Evolutionary conservation across 495 filamentous ascomycete species (phyloP), one percentile per base, ranked within the genome.

Genomic region (Podospora didyma): DNA sequence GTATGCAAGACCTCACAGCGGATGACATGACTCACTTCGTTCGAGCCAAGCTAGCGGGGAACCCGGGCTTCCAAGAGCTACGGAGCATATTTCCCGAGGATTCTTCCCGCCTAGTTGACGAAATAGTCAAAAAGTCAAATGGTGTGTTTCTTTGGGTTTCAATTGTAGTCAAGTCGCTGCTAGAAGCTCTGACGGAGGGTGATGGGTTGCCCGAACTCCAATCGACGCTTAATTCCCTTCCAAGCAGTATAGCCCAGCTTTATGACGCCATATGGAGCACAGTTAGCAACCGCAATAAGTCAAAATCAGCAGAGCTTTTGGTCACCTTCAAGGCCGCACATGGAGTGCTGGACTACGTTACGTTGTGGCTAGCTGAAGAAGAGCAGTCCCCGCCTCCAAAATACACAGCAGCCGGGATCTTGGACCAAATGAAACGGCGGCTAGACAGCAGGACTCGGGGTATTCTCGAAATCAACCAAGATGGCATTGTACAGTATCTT

Each of bases 111-210:
- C 42, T 58, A 1, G 23, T 58, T n/a, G 12, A 39, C 9, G n/a
- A 3, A 2, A 21, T 52, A 6, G 28, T 24, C 11, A 16, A 37
- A 12, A 51, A 51, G 17, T 41, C 56, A 1, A 22, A 20, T 7
- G 49, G 56, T 1, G 56, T 58, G 3, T 58, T 58, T 53, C 56
- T 58, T 14, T 58, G 56, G 56, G 56, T 58, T 10, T 41, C 31
- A 1, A 12, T 53, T 9, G 56, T 58, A 3, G 50, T 53, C 19
- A 17, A 22, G 17, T 9, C 28, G 2, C 31, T 52, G 5, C 49
- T 52, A 1, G 10, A 3, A 3, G 31, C 31, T 0, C 49, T 52
- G 17, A n/a, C 31, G 4, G 49, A 52, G 7, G 49, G 49, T 2
- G 49, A 52, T 16, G 21, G n/a, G 11, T 17, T 52, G 2, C 14